Conservation (phyloP, 257 asterid species). For the Orobanche coerulescens region DNA sequence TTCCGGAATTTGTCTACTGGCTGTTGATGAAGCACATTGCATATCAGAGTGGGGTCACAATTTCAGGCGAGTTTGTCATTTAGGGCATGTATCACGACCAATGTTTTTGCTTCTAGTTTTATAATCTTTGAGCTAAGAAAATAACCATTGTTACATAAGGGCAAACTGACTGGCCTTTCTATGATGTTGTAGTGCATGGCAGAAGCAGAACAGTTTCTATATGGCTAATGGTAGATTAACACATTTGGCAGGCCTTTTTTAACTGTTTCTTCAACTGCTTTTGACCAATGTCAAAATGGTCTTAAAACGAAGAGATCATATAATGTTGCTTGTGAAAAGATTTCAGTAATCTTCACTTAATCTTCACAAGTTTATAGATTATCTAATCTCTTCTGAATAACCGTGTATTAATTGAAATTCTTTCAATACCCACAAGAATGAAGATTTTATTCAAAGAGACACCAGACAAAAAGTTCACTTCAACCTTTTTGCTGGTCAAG, state of each 20-base stretch:
- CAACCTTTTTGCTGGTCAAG: neutral
- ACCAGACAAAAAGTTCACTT: neutral
- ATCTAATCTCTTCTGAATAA: neutral
- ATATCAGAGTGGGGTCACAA: conserved; percentile 98
- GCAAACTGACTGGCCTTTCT: neutral
- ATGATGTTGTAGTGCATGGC: neutral
- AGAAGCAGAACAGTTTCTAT: conserved; percentile 6
- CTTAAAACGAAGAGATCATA: neutral
- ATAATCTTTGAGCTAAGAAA: conserved; percentile 1
- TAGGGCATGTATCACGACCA: neutral
- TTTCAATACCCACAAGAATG: neutral
- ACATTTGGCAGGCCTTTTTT: neutral
- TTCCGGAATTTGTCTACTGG: conserved; percentile 74
- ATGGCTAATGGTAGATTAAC: neutral
- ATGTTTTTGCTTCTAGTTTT: conserved; percentile 2
- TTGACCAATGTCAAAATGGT: too few species aligned
- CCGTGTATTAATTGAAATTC: neutral
- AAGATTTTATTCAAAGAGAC: neutral
- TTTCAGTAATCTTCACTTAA: neutral
- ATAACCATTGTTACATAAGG: neutral
- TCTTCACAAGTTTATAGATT: conserved; percentile 9
- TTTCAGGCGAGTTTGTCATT: conserved; percentile 52
- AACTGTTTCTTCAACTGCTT: conserved; percentile 12
- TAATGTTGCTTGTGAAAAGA: neutral
- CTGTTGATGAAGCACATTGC: conserved; percentile 99